Percentiles rank a stretch among this genome's conserved stretches.
These are phyloP conservation scores for Salvia sclarea DNA, from an alignment of 305 asterid species.

Conservation along the genomic window DNA sequence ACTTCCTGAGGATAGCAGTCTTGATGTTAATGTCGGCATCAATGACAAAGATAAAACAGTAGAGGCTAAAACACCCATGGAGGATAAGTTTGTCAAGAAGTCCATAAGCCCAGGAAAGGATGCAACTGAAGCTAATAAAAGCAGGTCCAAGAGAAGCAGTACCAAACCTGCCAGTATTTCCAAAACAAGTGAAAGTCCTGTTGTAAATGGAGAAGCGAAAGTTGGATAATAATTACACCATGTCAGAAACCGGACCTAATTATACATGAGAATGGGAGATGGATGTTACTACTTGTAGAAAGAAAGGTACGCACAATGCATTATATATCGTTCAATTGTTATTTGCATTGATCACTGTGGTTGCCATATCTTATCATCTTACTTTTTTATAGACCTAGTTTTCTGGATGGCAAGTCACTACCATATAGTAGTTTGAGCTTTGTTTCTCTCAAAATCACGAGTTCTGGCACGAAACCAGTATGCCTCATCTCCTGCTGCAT, in stretches of 20 bases:
- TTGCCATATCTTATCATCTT: neutral
- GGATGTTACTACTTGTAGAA: slow-evolving; percentile 21
- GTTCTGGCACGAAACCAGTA: slow-evolving; percentile 13
- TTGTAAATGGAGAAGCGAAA: slow-evolving; percentile 78
- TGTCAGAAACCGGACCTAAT: slow-evolving; percentile 19
- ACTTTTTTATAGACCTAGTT: neutral
- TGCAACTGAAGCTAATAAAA: slow-evolving; percentile 43
- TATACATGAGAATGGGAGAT: slow-evolving; percentile 20
- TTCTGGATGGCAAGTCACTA: slow-evolving; percentile 17
- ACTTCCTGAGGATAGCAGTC: slow-evolving; percentile 33
- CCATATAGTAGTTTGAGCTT: slow-evolving; percentile 4
- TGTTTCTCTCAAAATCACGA: slow-evolving; percentile 2
- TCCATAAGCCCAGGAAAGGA: slow-evolving; percentile 45
- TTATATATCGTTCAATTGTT: neutral
- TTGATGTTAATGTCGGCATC: slow-evolving; percentile 11
- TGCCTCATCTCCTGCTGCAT: slow-evolving; percentile 17
- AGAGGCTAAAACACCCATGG: slow-evolving; percentile 29
- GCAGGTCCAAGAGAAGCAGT: slow-evolving; percentile 42
- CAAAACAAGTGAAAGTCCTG: slow-evolving; percentile 46
- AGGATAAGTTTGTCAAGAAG: slow-evolving; percentile 51
- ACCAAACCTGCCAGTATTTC: slow-evolving; percentile 44
- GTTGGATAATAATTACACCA: slow-evolving; percentile 43
- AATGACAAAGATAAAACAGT: slow-evolving; percentile 33
- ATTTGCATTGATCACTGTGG: neutral
- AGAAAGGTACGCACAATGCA: slow-evolving; percentile 38